Percentiles rank a stretch among this genome's conserved stretches.
Evolutionary conservation across 257 asterid species (phyloP).

Genomic region (Rehmannia glutinosa): DNA sequence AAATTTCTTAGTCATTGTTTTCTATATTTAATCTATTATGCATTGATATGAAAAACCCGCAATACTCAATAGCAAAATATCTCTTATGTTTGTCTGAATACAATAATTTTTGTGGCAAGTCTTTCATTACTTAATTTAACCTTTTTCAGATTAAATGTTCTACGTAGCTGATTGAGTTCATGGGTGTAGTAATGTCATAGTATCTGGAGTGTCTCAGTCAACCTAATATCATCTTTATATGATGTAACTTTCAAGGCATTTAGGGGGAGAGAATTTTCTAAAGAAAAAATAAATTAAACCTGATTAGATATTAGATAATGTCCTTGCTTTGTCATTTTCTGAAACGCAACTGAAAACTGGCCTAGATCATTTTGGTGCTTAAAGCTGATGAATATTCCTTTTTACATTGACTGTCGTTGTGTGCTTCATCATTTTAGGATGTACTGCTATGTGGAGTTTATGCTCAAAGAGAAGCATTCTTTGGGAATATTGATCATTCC

Average conservation of each 20-base stretch:
- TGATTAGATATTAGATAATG: background rate
- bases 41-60: too few relatives aligned
- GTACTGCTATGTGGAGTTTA: slow-evolving; percentile 92
- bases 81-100: background rate
- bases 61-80: too few relatives aligned
- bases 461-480: slow-evolving; percentile 85
- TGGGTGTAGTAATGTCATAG: background rate
- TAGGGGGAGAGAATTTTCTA: too few relatives aligned
- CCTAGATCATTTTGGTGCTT: background rate
- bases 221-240: too few relatives aligned
- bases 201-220: too few relatives aligned
- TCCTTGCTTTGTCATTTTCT: background rate
- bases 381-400: slow-evolving; percentile 12
- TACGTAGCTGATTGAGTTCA: background rate
- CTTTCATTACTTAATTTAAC: background rate
- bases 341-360: background rate
- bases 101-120: background rate
- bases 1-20: too few relatives aligned
- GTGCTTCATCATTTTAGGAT: slow-evolving; percentile 52
- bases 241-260: too few relatives aligned
- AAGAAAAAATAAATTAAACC: too few relatives aligned
- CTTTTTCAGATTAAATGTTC: background rate
- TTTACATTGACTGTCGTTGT: slow-evolving; percentile 1
- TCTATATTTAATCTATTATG: too few relatives aligned
- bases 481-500: slow-evolving; percentile 79